Conservation (phyloP, 78 protist genomes). For the Planoprotostelium fungivorum region DNA sequence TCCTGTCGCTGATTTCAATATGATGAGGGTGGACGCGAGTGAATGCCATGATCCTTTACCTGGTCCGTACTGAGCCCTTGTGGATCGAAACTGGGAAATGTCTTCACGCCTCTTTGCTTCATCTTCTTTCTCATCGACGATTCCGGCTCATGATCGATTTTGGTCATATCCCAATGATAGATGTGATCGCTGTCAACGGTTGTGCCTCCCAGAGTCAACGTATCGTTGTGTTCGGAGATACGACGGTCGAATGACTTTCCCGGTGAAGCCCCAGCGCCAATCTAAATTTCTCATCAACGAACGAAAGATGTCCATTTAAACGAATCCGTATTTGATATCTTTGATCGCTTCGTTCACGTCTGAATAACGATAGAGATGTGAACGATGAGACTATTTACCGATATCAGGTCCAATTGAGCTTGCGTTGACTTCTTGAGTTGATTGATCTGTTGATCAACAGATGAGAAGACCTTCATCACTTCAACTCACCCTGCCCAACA, state of each 20-base stretch:
- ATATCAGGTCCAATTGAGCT: neutral
- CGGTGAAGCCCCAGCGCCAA: neutral
- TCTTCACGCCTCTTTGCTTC: neutral
- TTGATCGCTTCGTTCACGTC: neutral
- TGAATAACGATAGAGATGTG: neutral
- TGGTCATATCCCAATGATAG: neutral
- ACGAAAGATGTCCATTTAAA: no score
- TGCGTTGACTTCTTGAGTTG: neutral
- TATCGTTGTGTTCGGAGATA: neutral
- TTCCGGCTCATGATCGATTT: neutral
- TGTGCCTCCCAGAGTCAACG: neutral
- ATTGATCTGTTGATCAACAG: neutral
- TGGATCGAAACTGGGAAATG: neutral
- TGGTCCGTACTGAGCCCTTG: neutral
- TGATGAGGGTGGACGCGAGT: neutral
- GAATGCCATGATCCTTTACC: neutral
- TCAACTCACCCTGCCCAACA: neutral
- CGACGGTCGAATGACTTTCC: neutral
- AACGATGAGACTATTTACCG: neutral
- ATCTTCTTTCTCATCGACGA: neutral
- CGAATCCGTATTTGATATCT: no score
- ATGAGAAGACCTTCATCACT: no score
- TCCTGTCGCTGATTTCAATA: neutral
- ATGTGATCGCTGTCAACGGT: neutral
- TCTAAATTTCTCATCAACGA: no score